Base-by-base conservation (phyloP, 345 rosid genomes). In the Eucalyptus pauciflora region DNA sequence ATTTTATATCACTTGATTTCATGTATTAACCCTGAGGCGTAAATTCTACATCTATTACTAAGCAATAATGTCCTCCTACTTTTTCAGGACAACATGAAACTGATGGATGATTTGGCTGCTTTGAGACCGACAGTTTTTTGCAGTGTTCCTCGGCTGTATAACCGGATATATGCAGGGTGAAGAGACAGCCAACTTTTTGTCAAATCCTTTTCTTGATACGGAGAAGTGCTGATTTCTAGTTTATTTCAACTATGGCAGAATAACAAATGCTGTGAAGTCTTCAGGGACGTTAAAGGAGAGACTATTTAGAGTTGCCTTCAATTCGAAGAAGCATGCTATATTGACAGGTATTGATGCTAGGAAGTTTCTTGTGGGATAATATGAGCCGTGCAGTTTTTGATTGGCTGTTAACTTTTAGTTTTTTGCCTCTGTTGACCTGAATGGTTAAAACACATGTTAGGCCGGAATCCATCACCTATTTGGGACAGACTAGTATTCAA, bases 71-170 rank as follows among this genome's bases (percentile, higher is more conserved):
- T 85, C 43, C 81, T 89, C 56, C 89, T 48, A 64, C 52, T 54
- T 91, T 91, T 89, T 91, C 96, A 96, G 99, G 99, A 96, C 91
- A 94, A 93, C 91, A 51, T 96, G 96, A 97, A 96, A 91, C 89
- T 96, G 89, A 93, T 94, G 93, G 99, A 97, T 91, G 99, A 97
- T 94, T 88, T 97, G 92, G 95, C 94, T 92, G 94, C 92, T 88
- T 93, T 97, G 67, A 93, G 93, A 92, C 99, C 99, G 48, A 97
- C 99, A 24, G 17, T 97, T 88, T 97, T 97, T 93, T 93, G 96
- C 91, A 96, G 99, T 89, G 99, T 97, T 89, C 99, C 99, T 92
- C 97, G 99, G 85, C 91, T 97, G 87, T 97, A 94, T 86, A 96
- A 97, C 89, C 95, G 97, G 88, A 93, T 97, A 87, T 96, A 96